Base-by-base conservation (phyloP, 345 rosid genomes). In the Melastoma malabathricum region DNA sequence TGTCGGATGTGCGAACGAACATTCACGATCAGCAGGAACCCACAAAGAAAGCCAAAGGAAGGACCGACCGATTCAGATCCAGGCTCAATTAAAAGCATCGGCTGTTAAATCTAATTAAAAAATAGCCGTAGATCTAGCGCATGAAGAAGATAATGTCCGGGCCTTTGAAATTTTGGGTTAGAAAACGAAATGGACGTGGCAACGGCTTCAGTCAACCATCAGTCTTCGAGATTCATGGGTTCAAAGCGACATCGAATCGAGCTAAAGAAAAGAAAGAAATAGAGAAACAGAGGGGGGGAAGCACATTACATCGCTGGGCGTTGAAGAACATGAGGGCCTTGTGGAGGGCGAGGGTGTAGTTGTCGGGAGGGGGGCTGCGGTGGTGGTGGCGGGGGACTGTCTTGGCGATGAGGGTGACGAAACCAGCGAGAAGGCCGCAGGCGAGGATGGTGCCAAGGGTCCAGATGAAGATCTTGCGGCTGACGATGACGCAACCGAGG, bases 311-410 rank as follows among this genome's bases (percentile, higher is more conserved):
- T 48, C 77, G 68, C 61, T 93, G 99, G 56, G 81, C 99, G 65
- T 88, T 93, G 86, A 93, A 93, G 79, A 93, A 93, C 83, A 79
- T 84, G 69, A 93, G 99, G 27, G 99, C 89, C 71, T 88, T 93
- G 56, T 72, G 90, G 18, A 93, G 90, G 39, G 95, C 95, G 39
- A 84, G 66, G 1, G 99, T 88, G 64, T 93, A 93, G 48, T 93
- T 93, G 34, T 93, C 97, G 12, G 97, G 70, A 6, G 88, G 83
- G 4, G 68, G 43, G n/a, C 50, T 66, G 18, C 52, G 45, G 47
- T 64, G 79, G 60, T 71, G 90, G 63, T 83, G 80, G 10, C 86
- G 84, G 2, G 94, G 97, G 20, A 87, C 99, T 0, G 86, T 73
- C 58, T 88, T 88, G 55, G 84, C 94, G 64, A 92, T 84, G 43